Percentiles rank a stretch among this genome's conserved stretches.
These are phyloP conservation scores for Penicillium desertorum DNA, from an alignment of 495 filamentous ascomycete species.

Conservation along the genomic window DNA sequence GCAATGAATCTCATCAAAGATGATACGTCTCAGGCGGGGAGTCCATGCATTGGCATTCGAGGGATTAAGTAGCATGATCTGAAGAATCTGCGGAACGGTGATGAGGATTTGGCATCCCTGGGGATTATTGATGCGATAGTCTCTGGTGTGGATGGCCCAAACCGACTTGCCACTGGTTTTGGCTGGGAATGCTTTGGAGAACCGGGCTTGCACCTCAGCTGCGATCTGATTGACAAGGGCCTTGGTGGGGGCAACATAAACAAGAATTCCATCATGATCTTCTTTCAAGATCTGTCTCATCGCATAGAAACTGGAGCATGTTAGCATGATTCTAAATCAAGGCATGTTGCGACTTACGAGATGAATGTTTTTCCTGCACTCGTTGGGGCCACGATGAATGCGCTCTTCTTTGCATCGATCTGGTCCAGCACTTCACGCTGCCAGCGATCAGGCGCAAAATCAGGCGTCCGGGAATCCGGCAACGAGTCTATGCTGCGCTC, in stretches of 20 bases:
- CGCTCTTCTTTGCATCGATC: slow-evolving; percentile 64
- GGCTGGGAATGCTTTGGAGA: slow-evolving; percentile 57
- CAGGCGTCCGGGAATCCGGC: slow-evolving; percentile 60
- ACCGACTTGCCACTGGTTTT: slow-evolving; percentile 60
- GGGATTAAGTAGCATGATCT: slow-evolving; percentile 73
- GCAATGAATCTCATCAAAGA: slow-evolving; percentile 82
- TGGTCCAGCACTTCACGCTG: slow-evolving; percentile 71
- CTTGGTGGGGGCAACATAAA: slow-evolving; percentile 81
- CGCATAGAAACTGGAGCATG: slow-evolving; percentile 62
- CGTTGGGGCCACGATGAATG: slow-evolving; percentile 76
- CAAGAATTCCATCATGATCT: slow-evolving; percentile 64
- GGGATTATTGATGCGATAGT: slow-evolving; percentile 69
- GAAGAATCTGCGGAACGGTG: slow-evolving; percentile 74
- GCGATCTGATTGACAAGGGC: slow-evolving; percentile 82
- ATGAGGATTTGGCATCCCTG: slow-evolving; percentile 71
- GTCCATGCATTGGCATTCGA: slow-evolving; percentile 68
- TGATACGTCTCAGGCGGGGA: slow-evolving; percentile 64
- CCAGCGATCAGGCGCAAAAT: slow-evolving; percentile 74
- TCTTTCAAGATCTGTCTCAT: slow-evolving; percentile 71
- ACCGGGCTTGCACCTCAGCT: slow-evolving; percentile 68
- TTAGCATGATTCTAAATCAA: not conserved
- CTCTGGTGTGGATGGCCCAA: slow-evolving; percentile 78
- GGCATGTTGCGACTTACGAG: slow-evolving; percentile 26
- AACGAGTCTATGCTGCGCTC: slow-evolving; percentile 68
- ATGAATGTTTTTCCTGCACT: slow-evolving; percentile 67